Percentiles rank a stretch among this genome's conserved stretches.
Conservation (phyloP, 139 green algal genomes). For the Chlorella sorokiniana region DNA sequence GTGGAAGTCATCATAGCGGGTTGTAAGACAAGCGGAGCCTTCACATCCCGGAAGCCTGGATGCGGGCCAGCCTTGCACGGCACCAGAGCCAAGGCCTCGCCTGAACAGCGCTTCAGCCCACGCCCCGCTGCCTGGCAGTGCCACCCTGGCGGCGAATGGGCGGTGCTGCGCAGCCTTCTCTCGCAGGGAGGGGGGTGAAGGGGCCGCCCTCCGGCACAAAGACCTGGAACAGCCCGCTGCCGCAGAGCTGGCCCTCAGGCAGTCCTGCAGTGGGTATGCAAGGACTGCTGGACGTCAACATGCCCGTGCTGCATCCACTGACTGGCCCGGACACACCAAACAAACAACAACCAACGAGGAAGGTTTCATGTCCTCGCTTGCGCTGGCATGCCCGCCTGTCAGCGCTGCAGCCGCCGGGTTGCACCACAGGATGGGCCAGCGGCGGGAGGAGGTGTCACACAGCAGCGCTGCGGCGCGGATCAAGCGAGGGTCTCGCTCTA, state of each 20-base stretch:
- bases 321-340: no score
- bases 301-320: neutral
- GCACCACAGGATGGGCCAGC: constrained; percentile 18
- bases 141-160: neutral
- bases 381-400: neutral
- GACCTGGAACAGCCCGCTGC: constrained; percentile 8
- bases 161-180: neutral
- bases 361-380: no score
- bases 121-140: neutral
- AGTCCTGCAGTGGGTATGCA: no score
- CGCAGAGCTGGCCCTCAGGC: neutral
- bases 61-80: no score
- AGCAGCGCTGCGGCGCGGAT: neutral
- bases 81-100: neutral
- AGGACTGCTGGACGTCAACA: no score
- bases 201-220: neutral
- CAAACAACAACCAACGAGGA: no score
- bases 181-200: neutral
- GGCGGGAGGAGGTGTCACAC: neutral
- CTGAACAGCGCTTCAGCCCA: constrained; percentile 6
- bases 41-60: neutral
- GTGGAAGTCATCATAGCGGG: neutral
- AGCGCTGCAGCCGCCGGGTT: neutral
- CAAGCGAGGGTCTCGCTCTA: neutral
- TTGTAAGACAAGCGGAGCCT: neutral